Evolutionary conservation across 2,329 filamentous ascomycete species (phyloP).

Genomic region (Sporothrix schenckii): DNA sequence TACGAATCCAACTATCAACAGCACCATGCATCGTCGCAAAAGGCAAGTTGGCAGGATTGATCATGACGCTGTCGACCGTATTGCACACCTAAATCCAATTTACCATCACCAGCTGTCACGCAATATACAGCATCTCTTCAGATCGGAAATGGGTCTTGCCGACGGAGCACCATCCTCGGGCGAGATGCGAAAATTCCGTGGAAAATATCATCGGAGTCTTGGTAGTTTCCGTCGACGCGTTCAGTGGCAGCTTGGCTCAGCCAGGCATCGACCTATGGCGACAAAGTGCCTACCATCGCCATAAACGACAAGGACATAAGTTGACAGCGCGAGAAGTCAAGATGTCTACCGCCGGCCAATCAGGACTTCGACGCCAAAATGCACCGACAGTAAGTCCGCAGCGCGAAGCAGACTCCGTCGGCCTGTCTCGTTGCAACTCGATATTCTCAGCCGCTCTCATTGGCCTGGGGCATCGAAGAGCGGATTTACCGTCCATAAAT

Average conservation of each 20-base stretch:
- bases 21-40: neutral
- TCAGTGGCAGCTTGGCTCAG: too few relatives aligned
- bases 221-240: neutral
- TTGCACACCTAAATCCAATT: too few relatives aligned
- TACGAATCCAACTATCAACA: neutral
- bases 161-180: neutral
- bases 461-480: too few relatives aligned
- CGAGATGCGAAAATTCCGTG: neutral
- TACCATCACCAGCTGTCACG: neutral
- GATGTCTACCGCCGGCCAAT: neutral
- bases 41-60: too few relatives aligned
- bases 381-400: constrained; percentile 1
- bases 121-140: neutral
- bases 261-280: too few relatives aligned
- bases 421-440: neutral
- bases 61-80: too few relatives aligned
- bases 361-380: neutral
- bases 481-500: neutral
- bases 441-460: too few relatives aligned
- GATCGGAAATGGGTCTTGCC: neutral
- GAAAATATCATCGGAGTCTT: neutral
- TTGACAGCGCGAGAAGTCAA: neutral
- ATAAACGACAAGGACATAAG: neutral
- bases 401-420: neutral
- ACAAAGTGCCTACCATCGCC: too few relatives aligned